Conservation (phyloP, 768 basidiomycete species). For the Mycena alexandri region DNA sequence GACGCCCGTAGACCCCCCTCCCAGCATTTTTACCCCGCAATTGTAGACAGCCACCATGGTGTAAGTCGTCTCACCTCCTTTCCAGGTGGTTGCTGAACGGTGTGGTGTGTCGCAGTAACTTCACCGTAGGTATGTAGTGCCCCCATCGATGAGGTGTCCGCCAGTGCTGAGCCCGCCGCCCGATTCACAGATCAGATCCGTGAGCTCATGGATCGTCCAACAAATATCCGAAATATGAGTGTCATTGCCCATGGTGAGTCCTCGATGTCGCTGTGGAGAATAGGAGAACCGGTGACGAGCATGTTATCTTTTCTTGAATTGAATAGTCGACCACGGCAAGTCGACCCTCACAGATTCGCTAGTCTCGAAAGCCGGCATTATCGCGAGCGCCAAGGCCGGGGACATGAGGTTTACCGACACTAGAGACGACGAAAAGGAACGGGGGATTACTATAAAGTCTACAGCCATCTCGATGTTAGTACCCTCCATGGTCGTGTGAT, state of each 20-base stretch:
- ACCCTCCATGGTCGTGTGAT: neutral
- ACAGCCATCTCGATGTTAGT: slow-evolving; percentile 85
- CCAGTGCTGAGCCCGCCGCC: slow-evolving; percentile 18
- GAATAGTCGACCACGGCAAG: slow-evolving; percentile 98
- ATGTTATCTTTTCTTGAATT: neutral
- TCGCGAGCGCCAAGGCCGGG: slow-evolving; percentile 93
- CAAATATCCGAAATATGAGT: slow-evolving; percentile 76
- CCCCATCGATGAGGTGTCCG: slow-evolving; percentile 18
- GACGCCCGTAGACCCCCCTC: slow-evolving; percentile 20
- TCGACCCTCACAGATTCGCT: slow-evolving; percentile 99
- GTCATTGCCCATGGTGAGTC: slow-evolving; percentile 78
- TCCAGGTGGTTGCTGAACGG: slow-evolving; percentile 45
- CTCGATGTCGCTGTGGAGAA: slow-evolving; percentile 7
- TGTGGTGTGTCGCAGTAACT: slow-evolving; percentile 81
- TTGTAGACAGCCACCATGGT: slow-evolving; percentile 76
- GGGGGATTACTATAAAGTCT: slow-evolving; percentile 99
- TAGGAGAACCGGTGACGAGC: slow-evolving; percentile 33
- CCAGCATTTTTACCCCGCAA: slow-evolving; percentile 49
- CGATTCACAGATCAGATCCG: slow-evolving; percentile 81
- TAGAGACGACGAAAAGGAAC: slow-evolving; percentile 97
- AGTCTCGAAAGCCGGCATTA: slow-evolving; percentile 99
- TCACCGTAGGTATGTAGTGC: slow-evolving; percentile 80
- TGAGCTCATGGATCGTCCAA: slow-evolving; percentile 87
- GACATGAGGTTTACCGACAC: slow-evolving; percentile 98
- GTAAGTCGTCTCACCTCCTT: slow-evolving; percentile 62